Conservation (phyloP, 495 filamentous ascomycete species). For the Xylaria cubensis region DNA sequence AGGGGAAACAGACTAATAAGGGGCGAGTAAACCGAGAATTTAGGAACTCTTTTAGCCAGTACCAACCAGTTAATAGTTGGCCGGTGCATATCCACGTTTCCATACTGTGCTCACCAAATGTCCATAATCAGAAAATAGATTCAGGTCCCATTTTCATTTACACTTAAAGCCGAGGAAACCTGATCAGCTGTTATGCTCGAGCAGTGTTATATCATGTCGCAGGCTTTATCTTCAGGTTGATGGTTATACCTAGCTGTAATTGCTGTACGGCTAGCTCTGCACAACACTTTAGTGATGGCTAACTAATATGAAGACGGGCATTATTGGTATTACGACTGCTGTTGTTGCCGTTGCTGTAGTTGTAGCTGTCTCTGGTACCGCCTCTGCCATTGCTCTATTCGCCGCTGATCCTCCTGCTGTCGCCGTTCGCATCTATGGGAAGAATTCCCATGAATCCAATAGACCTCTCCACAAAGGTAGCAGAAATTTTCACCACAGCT, state of each 20-base stretch:
- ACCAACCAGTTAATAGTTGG: not conserved
- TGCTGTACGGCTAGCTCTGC: not conserved
- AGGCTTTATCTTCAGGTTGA: not conserved
- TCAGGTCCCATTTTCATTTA: too few species aligned
- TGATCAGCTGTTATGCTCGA: not conserved
- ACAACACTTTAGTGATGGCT: not conserved
- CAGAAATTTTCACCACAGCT: constrained; percentile 8
- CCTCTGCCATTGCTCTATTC: not conserved
- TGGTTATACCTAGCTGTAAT: not conserved
- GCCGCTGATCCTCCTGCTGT: not conserved
- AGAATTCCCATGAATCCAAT: not conserved
- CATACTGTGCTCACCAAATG: not conserved
- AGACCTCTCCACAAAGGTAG: constrained; percentile 10
- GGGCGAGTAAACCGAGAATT: not conserved
- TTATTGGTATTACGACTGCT: not conserved
- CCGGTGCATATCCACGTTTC: not conserved
- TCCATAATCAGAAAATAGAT: not conserved
- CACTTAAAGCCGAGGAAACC: not conserved
- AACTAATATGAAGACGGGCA: not conserved
- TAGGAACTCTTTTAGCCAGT: not conserved
- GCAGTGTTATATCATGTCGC: not conserved
- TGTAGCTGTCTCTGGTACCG: not conserved
- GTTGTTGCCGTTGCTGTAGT: not conserved
- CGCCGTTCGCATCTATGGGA: not conserved
- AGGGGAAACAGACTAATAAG: not conserved